Percentiles rank a stretch among this genome's conserved stretches.
Conservation (phyloP, 495 filamentous ascomycete species). For the Cryomyces minteri region DNA sequence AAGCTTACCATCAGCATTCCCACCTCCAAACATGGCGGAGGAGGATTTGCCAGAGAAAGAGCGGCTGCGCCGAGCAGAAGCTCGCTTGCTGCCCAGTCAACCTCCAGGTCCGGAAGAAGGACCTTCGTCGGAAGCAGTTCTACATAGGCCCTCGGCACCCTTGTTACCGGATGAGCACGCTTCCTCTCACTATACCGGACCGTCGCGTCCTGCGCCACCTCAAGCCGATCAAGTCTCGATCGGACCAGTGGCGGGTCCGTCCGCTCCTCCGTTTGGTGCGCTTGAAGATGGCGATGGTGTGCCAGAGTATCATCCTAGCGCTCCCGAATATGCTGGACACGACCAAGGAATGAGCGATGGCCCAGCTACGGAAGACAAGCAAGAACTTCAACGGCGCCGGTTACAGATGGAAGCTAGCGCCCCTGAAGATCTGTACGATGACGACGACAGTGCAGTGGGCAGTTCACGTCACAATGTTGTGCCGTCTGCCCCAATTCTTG, state of each 20-base stretch:
- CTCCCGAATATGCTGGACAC: not conserved
- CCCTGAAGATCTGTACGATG: constrained; percentile 33
- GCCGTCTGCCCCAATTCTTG: constrained; percentile 1
- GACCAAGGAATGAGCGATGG: not conserved
- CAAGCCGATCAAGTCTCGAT: too few species aligned
- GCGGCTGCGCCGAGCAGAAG: constrained; percentile 19
- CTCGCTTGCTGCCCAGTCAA: constrained; percentile 18
- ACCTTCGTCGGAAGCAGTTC: constrained; percentile 1
- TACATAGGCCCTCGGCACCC: constrained; percentile 12
- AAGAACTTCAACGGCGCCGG: constrained; percentile 61
- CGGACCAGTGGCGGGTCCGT: too few species aligned
- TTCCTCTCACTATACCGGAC: not conserved
- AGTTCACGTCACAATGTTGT: not conserved
- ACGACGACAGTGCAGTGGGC: constrained; percentile 13
- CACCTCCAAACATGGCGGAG: constrained; percentile 7
- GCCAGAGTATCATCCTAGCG: not conserved
- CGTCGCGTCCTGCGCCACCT: too few species aligned
- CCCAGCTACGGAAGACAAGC: constrained; percentile 50
- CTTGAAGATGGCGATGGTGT: too few species aligned
- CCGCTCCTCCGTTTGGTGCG: not conserved
- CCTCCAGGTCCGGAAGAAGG: constrained; percentile 11
- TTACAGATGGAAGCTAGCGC: constrained; percentile 56
- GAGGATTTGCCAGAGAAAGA: constrained; percentile 21
- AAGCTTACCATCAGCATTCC: constrained; percentile 1
- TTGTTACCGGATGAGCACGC: constrained; percentile 4